These are phyloP conservation scores for Colletotrichum sp. DNA, from an alignment of 2,329 filamentous ascomycete species.

Conservation along the genomic window DNA sequence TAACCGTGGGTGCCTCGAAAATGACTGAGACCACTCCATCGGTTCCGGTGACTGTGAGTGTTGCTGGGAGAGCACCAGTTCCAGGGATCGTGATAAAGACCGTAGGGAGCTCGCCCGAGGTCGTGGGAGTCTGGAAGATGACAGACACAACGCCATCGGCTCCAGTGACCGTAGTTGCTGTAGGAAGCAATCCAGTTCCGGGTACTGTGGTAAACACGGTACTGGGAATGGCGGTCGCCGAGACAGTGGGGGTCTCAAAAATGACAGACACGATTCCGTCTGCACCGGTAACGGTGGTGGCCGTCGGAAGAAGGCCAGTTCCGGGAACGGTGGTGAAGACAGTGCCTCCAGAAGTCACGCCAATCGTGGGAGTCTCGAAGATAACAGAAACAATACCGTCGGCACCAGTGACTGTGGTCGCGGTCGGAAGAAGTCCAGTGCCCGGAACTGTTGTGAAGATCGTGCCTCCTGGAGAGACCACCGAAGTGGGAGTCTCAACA, in stretches of 20 bases:
- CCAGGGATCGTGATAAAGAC: conserved; percentile 2
- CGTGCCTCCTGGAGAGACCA: too few relatives aligned
- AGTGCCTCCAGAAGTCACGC: not conserved
- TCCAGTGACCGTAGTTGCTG: not conserved
- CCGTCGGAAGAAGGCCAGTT: not conserved
- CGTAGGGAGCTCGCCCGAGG: not conserved
- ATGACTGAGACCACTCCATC: not conserved
- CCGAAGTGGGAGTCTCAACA: not conserved
- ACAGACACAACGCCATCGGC: not conserved
- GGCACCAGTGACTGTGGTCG: too few relatives aligned
- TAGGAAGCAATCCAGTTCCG: not conserved
- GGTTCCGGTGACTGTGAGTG: not conserved
- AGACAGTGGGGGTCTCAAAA: not conserved
- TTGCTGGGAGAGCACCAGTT: not conserved
- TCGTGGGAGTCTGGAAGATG: not conserved
- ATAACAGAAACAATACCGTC: too few relatives aligned
- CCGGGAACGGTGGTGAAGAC: not conserved
- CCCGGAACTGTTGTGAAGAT: too few relatives aligned
- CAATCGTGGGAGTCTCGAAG: not conserved
- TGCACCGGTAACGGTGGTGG: not conserved
- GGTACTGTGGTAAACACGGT: not conserved
- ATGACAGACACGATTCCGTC: not conserved
- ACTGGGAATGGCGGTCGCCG: not conserved
- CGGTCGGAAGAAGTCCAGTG: too few relatives aligned
- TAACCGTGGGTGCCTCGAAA: not conserved